Base-by-base conservation (phyloP, 2,329 filamentous ascomycete species). In the Celoporthe dispersa region DNA sequence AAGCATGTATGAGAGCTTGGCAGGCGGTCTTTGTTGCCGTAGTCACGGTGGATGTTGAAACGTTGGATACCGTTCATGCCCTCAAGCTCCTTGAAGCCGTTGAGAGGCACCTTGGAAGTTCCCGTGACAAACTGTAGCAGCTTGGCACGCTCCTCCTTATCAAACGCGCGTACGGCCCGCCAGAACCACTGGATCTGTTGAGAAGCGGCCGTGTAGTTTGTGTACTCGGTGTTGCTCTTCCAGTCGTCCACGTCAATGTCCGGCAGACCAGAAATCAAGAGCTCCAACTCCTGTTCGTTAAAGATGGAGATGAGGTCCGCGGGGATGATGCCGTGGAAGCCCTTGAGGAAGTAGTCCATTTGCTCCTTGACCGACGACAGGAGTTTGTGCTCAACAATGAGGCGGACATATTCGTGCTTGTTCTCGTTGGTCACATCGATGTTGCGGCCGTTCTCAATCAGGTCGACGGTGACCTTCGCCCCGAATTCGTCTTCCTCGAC, bases 161-260 rank as follows among this genome's bases (percentile, higher is more conserved):
- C 97, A 78, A 98, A 99, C 5, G 94, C 97, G 76, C 96, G 91
- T 59, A 99, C 90, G 35, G 96, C 96, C 77, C 97, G 92, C 96
- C 96, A 99, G 89, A 99, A 99, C 96, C 96, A 99, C 80, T 98
- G 94, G 71, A 99, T 97, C 79, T 99, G 97, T 60, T 94, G 93
- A 3, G 96, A 98, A 0, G 94, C 95, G 41, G 93, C 91, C 5
- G 90, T 94, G 83, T 99, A 99, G 81, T 98, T 98, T 82, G 98
- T 95, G 77, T 99, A 98, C 79, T 99, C 97, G 2, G 95, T 97
- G 81, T 98, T 97, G 82, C 93, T 94, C 88, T 97, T 98, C 96
- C 96, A 99, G 82, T 99, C 96, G 77, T 99, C 96, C 55, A 98
- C 90, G 75, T 99, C 95, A 75, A 99, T 98, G 78, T 99, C 96